phyloP scores from a whole-genome alignment of 139 green algal species.

The Haematococcus lacustris region DNA sequence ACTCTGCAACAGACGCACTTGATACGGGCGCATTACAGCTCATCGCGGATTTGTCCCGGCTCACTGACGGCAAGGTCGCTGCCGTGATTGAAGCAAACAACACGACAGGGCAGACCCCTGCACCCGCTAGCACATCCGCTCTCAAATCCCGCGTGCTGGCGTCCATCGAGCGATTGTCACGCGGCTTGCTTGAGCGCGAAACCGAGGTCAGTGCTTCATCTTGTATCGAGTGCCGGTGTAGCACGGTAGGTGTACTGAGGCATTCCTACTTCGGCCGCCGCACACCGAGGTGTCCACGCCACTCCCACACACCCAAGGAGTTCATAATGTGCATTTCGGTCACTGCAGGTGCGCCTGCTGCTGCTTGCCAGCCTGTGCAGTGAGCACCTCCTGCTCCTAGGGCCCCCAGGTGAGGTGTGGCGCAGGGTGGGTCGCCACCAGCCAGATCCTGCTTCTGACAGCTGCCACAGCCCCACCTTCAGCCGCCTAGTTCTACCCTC shows the following conservation, averaged over 20 bases:
- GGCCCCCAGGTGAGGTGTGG: slow-evolving; percentile 40
- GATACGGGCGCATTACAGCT: slow-evolving; percentile 21
- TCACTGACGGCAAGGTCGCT: slow-evolving; percentile 28
- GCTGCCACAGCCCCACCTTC: background rate
- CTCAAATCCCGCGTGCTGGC: slow-evolving; percentile 45
- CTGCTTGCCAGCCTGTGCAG: slow-evolving; percentile 80
- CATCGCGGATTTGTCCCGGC: slow-evolving; percentile 49
- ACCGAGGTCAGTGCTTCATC: slow-evolving; percentile 52
- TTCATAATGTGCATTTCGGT: background rate
- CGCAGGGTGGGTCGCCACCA: background rate
- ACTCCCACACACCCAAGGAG: background rate
- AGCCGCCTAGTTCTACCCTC: background rate
- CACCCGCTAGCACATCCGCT: background rate
- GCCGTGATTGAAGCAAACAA: slow-evolving; percentile 2
- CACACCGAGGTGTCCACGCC: background rate
- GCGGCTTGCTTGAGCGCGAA: slow-evolving; percentile 76
- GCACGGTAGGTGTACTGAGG: too few species aligned
- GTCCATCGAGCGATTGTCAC: slow-evolving; percentile 45
- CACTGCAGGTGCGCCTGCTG: slow-evolving; percentile 67
- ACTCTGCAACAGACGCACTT: background rate
- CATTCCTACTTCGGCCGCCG: background rate
- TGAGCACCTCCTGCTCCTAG: slow-evolving; percentile 87
- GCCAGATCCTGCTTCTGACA: background rate
- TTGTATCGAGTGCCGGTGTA: background rate
- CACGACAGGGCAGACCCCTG: background rate